Conservation (phyloP, 305 asterid genomes). For the Lippia alba region DNA sequence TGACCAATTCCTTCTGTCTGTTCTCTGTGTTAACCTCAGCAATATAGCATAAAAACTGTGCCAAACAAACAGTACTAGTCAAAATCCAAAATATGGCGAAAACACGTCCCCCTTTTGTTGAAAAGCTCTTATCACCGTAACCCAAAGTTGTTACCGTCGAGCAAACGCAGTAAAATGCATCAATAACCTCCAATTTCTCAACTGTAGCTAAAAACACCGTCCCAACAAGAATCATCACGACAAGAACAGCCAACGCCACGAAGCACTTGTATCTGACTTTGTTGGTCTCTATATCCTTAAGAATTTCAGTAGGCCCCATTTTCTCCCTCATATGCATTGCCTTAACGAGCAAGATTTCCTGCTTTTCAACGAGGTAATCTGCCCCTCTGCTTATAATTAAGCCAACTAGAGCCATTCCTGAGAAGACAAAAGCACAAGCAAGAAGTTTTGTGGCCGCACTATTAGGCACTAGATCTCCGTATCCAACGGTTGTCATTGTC, state of each 20-base stretch:
- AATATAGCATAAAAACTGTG: conserved; percentile 66
- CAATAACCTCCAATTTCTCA: conserved; percentile 64
- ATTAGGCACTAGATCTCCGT: conserved; percentile 91
- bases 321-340: conserved; percentile 58
- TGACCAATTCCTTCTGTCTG: conserved; percentile 59
- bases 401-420: conserved; percentile 82
- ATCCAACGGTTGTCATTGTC: conserved; percentile 96
- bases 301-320: conserved; percentile 47
- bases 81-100: conserved; percentile 90
- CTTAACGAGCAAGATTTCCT: conserved; percentile 64
- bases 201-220: conserved; percentile 54
- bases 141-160: conserved; percentile 90
- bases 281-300: conserved; percentile 64
- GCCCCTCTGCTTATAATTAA: conserved; percentile 79
- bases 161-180: conserved; percentile 86
- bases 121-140: conserved; percentile 89
- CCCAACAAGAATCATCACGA: conserved; percentile 57
- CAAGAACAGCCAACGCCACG: conserved; percentile 41
- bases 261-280: conserved; percentile 65
- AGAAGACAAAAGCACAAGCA: conserved; percentile 84
- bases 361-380: conserved; percentile 81
- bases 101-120: conserved; percentile 84
- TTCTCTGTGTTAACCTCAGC: conserved; percentile 80
- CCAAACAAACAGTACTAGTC: conserved; percentile 73
- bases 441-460: conserved; percentile 69